phyloP scores from a whole-genome alignment of 345 rosid species.

The Theobroma cacao region DNA sequence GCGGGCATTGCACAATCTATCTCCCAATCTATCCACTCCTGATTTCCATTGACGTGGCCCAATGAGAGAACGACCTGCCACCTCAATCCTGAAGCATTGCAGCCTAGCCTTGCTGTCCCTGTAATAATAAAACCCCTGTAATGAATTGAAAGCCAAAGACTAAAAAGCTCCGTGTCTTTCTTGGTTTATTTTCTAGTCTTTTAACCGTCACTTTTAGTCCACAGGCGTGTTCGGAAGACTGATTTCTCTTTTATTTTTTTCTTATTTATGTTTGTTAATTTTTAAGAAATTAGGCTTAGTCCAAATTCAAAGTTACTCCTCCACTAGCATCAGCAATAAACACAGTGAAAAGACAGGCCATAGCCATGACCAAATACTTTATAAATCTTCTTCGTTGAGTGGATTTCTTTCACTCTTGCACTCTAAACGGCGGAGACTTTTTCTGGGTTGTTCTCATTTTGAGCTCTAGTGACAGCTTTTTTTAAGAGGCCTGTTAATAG shows the following conservation, averaged over 20 bases:
- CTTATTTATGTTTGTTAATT: background rate
- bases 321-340: background rate
- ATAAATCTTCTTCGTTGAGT: background rate
- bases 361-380: background rate
- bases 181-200: background rate
- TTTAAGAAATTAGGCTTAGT: background rate
- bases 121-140: background rate
- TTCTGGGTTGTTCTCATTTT: slow-evolving; percentile 6
- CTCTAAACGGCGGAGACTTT: background rate
- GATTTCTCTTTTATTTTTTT: background rate
- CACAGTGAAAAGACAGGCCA: background rate
- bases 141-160: background rate
- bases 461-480: background rate
- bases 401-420: background rate
- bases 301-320: background rate
- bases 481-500: background rate
- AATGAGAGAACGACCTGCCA: slow-evolving; percentile 20
- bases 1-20: background rate
- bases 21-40: slow-evolving; percentile 36
- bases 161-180: background rate
- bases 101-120: background rate
- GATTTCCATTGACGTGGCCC: slow-evolving; percentile 54
- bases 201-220: background rate
- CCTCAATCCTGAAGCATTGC: background rate
- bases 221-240: background rate